Base-by-base conservation (phyloP, 768 basidiomycete genomes). In the Phallus indusiatus region DNA sequence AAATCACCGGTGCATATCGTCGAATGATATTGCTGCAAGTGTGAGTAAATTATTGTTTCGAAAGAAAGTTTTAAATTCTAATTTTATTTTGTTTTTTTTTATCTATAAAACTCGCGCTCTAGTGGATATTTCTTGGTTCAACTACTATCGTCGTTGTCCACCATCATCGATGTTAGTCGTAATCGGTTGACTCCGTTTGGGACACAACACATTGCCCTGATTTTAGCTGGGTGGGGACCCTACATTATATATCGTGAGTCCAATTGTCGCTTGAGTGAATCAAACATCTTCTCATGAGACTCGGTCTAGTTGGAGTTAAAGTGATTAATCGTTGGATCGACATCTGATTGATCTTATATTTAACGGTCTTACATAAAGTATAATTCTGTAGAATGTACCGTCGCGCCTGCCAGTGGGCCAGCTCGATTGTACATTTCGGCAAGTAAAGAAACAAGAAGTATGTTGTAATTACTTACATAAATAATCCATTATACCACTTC, bases 151-250 rank as follows among this genome's bases (percentile, higher is more conserved):
- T 74, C 75, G 51, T 71, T 83, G 56, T 75, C 78, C 6, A 78
- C 80, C 1, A 63, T 83, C 28, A 67, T 83, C 42, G 82, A 85
- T 65, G 72, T 82, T 42, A 73, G 66, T 33, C 70, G 36, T 54
- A 67, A 67, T 49, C 70, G 69, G 1, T 53, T 68, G 21, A 69
- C 76, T 14, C 71, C 84, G 4, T 79, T 87, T 63, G 84, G 84
- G 24, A 80, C 84, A 28, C 85, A 87, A 60, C 82, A 87, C 66
- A 65, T 87, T 56, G 81, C 82, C 42, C 66, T 86, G 49, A 64
- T 86, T 17, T 68, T 85, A 22, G 75, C 73, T 9, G 82, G 75
- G 10, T 86, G 84, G 84, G 80, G 76, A 6, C 85, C 84, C 8
- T 70, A 72, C 10, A 35, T 86, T 20, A 65, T 83, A 36, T 81